Evolutionary conservation across 2,329 filamentous ascomycete genomes (phyloP).

Genomic region (Fusarium sp.): DNA sequence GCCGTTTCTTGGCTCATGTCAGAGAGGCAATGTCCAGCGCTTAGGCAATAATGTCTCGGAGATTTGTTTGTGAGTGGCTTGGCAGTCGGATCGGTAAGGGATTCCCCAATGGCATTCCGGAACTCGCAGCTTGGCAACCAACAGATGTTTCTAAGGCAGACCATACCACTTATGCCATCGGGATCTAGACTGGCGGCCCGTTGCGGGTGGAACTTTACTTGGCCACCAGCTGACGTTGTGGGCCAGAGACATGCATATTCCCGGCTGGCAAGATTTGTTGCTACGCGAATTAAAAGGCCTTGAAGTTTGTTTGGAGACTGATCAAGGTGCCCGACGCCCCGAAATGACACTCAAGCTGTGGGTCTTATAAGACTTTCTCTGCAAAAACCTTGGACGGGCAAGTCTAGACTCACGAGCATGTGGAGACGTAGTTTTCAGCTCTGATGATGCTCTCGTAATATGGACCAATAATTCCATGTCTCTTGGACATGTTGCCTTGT

Average conservation of each 20-base stretch:
- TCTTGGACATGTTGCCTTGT: not conserved
- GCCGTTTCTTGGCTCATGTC: not conserved
- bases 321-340: fast-evolving
- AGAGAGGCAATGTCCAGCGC: not conserved
- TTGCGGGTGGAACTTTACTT: constrained; percentile 1
- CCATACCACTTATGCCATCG: not conserved
- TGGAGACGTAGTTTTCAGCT: not conserved
- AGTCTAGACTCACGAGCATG: not conserved
- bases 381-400: not conserved
- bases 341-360: not conserved
- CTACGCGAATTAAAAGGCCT: fast-evolving
- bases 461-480: too few relatives aligned
- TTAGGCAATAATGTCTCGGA: constrained; percentile 1
- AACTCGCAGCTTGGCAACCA: constrained; percentile 4
- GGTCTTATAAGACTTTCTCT: too few relatives aligned
- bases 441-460: fast-evolving
- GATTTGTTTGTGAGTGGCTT: not conserved
- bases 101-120: not conserved
- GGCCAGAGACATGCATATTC: not conserved
- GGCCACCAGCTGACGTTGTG: not conserved
- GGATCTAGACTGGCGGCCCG: constrained; percentile 28
- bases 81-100: not conserved
- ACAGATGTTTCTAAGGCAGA: not conserved
- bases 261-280: not conserved
- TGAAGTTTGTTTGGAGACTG: fast-evolving